phyloP scores from a whole-genome alignment of 768 basidiomycete genomes.

The Agrocybe chaxingu region DNA sequence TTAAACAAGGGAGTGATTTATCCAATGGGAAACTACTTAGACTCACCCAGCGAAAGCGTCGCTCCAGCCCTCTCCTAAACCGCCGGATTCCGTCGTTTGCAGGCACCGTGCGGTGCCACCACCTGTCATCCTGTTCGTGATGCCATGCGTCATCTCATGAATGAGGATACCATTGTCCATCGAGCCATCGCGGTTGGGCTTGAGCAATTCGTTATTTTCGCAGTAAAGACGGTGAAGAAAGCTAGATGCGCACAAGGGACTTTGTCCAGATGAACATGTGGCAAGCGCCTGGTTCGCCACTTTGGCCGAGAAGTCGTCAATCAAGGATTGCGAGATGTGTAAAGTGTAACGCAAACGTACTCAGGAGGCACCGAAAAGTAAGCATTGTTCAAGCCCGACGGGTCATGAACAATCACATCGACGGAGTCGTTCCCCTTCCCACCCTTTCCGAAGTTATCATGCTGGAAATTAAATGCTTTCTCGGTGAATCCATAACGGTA shows the following conservation, averaged over 20 bases:
- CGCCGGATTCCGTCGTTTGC: constrained; percentile 59
- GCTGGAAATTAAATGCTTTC: constrained; percentile 46
- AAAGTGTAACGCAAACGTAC: constrained; percentile 17
- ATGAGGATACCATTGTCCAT: constrained; percentile 59
- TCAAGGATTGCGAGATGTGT: background rate
- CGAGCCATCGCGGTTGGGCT: constrained; percentile 30
- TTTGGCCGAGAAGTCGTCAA: constrained; percentile 3
- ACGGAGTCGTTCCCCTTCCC: constrained; percentile 52
- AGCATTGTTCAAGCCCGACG: constrained; percentile 42
- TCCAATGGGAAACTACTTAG: background rate
- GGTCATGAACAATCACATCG: constrained; percentile 50
- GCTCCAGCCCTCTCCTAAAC: constrained; percentile 71
- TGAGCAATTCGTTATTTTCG: background rate
- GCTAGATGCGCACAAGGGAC: constrained; percentile 12
- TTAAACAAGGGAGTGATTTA: background rate
- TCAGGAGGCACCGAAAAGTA: constrained; percentile 42
- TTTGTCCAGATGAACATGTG: constrained; percentile 25
- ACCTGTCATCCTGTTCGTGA: constrained; percentile 48
- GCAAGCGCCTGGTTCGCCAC: constrained; percentile 34
- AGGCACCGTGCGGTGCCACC: constrained; percentile 58
- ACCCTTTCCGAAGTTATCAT: constrained; percentile 51
- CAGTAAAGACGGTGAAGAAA: background rate
- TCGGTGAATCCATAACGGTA: constrained; percentile 53
- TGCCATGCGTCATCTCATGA: constrained; percentile 49
- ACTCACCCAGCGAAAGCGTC: constrained; percentile 46